These are phyloP conservation scores for Mycena alexandri DNA, from an alignment of 768 basidiomycete genomes.

Conservation along the genomic window DNA sequence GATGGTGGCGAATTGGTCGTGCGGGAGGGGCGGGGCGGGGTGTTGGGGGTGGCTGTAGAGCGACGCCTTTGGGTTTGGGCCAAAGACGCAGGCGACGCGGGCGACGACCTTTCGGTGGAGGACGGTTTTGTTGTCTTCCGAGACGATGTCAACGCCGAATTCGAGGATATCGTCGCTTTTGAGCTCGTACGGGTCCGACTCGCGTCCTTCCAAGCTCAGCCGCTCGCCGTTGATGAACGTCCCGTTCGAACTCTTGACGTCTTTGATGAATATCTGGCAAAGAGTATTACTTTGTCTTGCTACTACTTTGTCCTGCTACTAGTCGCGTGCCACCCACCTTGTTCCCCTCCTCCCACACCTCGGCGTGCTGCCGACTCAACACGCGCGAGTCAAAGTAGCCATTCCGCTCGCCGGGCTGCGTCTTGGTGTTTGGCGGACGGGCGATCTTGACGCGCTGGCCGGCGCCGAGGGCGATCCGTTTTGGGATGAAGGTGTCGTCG, in stretches of 20 bases:
- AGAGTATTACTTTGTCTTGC: constrained; percentile 7
- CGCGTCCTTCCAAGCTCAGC: constrained; percentile 88
- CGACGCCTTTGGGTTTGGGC: constrained; percentile 50
- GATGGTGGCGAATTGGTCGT: constrained; percentile 34
- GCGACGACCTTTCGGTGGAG: constrained; percentile 99
- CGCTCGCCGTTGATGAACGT: constrained; percentile 98
- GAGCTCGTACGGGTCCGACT: constrained; percentile 93
- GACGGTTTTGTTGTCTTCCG: constrained; percentile 97
- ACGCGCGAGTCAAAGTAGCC: constrained; percentile 98
- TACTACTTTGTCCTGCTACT: constrained; percentile 10
- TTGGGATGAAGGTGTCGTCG: constrained; percentile 94
- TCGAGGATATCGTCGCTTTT: constrained; percentile 97
- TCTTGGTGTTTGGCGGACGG: constrained; percentile 95
- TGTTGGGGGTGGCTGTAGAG: background rate
- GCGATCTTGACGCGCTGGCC: constrained; percentile 90
- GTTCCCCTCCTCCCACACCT: constrained; percentile 93
- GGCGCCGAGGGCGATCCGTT: constrained; percentile 85
- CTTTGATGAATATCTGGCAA: constrained; percentile 93
- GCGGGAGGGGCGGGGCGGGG: constrained; percentile 23
- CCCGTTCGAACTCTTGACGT: constrained; percentile 97
- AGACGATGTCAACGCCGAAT: constrained; percentile 99
- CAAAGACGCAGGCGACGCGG: constrained; percentile 89
- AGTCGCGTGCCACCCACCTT: constrained; percentile 69
- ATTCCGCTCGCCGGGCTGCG: constrained; percentile 91
- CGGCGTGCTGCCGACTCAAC: constrained; percentile 93